Conservation (phyloP, 176 grass and related monocot species). For the Rhynchospora breviuscula region DNA sequence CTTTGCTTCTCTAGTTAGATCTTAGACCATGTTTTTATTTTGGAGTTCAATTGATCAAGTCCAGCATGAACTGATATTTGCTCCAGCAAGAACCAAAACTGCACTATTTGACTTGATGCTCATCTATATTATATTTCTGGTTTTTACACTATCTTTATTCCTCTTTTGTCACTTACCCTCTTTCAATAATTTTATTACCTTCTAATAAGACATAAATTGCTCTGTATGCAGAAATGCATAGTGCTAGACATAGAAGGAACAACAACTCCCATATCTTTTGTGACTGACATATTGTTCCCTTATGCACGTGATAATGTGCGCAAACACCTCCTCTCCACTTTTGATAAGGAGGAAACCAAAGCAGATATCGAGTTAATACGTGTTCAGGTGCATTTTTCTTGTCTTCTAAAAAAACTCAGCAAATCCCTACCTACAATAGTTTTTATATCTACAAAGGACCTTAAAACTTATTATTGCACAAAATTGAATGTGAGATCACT, state of each 20-base stretch:
- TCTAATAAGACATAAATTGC: conserved; percentile 10
- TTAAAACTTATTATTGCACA: background rate
- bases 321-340: conserved; percentile 72
- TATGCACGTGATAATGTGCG: conserved; percentile 88
- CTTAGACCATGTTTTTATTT: background rate
- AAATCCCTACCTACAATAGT: background rate
- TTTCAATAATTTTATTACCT: conserved; percentile 1
- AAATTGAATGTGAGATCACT: background rate
- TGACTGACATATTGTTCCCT: conserved; percentile 85
- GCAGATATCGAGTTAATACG: conserved; percentile 81
- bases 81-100: background rate
- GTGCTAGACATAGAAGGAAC: conserved; percentile 95
- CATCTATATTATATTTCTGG: background rate
- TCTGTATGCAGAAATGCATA: conserved; percentile 47
- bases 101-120: background rate
- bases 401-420: background rate
- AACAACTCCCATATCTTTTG: conserved; percentile 94
- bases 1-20: background rate
- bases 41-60: background rate
- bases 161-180: background rate
- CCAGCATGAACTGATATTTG: background rate
- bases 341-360: conserved; percentile 73
- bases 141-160: background rate
- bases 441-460: background rate
- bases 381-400: conserved; percentile 57